Evolutionary conservation across 2,329 filamentous ascomycete genomes (phyloP).

Genomic region (Ophiostoma novo-ulmi): DNA sequence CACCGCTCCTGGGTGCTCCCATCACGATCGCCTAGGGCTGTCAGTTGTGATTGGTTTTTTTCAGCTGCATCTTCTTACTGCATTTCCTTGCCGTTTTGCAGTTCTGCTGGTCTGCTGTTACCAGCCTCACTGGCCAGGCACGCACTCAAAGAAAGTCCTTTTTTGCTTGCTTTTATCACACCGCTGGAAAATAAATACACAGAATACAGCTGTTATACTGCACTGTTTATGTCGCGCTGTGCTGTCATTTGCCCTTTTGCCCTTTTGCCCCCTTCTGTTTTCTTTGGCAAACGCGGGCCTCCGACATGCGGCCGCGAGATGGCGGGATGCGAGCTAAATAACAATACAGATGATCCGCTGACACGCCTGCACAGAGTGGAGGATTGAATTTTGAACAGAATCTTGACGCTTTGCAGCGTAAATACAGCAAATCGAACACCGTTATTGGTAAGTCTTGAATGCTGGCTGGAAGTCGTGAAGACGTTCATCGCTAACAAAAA

Average conservation of each 20-base stretch:
- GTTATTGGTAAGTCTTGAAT: background rate
- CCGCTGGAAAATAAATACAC: background rate
- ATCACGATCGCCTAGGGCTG: background rate
- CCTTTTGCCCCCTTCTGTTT: background rate
- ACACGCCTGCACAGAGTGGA: background rate
- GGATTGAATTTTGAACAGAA: background rate
- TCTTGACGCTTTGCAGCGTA: background rate
- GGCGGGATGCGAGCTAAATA: background rate
- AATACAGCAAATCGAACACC: background rate
- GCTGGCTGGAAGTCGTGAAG: background rate
- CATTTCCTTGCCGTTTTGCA: background rate
- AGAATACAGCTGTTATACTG: background rate
- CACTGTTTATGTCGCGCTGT: background rate
- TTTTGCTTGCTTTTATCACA: background rate
- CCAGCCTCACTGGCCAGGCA: background rate
- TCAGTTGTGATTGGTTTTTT: background rate
- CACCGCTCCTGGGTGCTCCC: background rate
- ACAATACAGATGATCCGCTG: background rate
- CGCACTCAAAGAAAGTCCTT: background rate
- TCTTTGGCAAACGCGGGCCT: background rate
- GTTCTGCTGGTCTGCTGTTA: background rate
- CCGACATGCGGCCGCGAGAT: background rate
- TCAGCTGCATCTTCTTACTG: background rate
- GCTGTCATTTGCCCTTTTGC: background rate
- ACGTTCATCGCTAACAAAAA: background rate